phyloP scores from a whole-genome alignment of 352 stramenopile species.

The Globisporangium iwayamae region DNA sequence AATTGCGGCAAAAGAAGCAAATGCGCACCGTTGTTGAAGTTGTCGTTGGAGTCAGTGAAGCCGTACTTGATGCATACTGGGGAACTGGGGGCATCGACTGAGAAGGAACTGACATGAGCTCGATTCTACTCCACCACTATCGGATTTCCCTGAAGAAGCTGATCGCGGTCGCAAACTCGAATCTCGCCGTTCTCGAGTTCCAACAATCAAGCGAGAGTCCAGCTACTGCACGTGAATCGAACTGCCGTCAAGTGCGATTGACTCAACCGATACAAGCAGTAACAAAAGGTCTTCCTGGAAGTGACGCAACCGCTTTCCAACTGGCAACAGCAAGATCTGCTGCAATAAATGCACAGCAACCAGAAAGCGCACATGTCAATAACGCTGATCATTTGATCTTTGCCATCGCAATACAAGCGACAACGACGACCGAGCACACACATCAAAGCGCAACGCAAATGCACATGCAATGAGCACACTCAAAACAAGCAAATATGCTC shows the following conservation, averaged over 20 bases:
- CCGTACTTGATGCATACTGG: slow-evolving; percentile 58
- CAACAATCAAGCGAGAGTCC: slow-evolving; percentile 2
- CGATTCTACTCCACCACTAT: slow-evolving; percentile 4
- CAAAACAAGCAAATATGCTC: neutral
- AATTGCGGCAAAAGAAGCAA: neutral
- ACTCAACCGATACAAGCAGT: slow-evolving; percentile 2
- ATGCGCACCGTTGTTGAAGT: slow-evolving; percentile 18
- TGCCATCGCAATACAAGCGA: too few species aligned
- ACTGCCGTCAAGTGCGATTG: neutral
- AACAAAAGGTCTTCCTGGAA: neutral
- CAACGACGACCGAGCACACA: neutral
- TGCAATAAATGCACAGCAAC: neutral
- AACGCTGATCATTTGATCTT: neutral
- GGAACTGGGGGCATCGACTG: slow-evolving; percentile 73
- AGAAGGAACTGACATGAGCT: slow-evolving; percentile 57
- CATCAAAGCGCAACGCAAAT: neutral
- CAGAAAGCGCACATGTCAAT: slow-evolving; percentile 1
- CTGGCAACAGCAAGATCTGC: slow-evolving; percentile 6
- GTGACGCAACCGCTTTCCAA: neutral
- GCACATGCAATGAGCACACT: neutral
- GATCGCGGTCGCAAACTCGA: slow-evolving; percentile 6
- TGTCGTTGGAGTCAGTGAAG: slow-evolving; percentile 34
- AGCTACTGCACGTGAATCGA: neutral
- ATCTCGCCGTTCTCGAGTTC: neutral
- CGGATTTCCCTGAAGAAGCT: slow-evolving; percentile 6